Evolutionary conservation across 495 filamentous ascomycete genomes (phyloP).

Genomic region (Neurospora hispaniola): DNA sequence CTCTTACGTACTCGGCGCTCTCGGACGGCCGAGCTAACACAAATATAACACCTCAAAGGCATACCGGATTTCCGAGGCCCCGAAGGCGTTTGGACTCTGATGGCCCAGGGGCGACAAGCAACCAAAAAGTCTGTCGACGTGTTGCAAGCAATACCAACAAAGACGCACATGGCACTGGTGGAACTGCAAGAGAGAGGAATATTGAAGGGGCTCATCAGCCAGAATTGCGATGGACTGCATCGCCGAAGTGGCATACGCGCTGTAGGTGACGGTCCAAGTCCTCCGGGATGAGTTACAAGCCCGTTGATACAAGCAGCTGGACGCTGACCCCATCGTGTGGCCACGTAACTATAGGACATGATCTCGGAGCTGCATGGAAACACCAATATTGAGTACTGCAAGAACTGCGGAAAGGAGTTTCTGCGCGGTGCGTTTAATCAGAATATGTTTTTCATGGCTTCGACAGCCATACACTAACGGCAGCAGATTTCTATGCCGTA

Average conservation of each 20-base stretch:
- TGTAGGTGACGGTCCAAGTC: conserved; percentile 12
- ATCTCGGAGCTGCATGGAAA: conserved; percentile 39
- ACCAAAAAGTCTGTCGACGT: conserved; percentile 20
- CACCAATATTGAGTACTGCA: conserved; percentile 35
- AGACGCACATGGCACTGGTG: conserved; percentile 39
- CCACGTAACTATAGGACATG: conserved; percentile 10
- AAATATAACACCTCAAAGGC: conserved; percentile 9
- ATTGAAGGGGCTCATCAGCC: conserved; percentile 34
- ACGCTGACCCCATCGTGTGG: background rate
- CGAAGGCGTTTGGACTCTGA: conserved; percentile 33
- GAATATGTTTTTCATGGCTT: background rate
- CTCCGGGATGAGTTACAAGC: background rate
- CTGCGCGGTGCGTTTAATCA: conserved; percentile 26
- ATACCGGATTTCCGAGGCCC: conserved; percentile 39
- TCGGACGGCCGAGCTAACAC: background rate
- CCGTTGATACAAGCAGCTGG: background rate
- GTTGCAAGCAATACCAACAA: conserved; percentile 33
- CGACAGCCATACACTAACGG: background rate
- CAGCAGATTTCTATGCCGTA: conserved; percentile 34
- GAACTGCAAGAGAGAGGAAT: conserved; percentile 31
- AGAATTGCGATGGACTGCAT: conserved; percentile 39
- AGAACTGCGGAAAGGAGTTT: conserved; percentile 35
- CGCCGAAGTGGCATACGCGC: conserved; percentile 33
- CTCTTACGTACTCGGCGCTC: background rate
- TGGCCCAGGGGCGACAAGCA: conserved; percentile 26